These are phyloP conservation scores for Entamoeba dispar DNA, from an alignment of 208 protist species.

Conservation along the genomic window DNA sequence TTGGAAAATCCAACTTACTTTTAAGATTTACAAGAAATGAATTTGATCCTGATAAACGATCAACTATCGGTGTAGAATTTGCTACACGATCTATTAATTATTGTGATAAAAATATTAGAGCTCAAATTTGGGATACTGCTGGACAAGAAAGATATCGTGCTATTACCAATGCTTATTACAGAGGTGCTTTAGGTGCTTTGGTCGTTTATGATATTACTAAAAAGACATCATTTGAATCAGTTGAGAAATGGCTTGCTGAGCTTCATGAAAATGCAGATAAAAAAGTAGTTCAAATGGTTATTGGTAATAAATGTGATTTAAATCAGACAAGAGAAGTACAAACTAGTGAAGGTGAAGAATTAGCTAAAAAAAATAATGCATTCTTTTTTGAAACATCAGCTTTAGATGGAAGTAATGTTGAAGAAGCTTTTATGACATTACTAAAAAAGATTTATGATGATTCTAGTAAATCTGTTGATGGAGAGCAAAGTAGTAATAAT, in stretches of 20 bases:
- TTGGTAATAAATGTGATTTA: background rate
- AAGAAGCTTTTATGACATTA: background rate
- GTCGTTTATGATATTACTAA: conserved; percentile 10
- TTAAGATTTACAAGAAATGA: background rate
- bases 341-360: background rate
- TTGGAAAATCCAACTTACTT: background rate
- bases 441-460: background rate
- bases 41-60: background rate
- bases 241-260: background rate
- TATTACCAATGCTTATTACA: background rate
- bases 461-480: background rate
- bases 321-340: background rate
- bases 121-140: conserved; percentile 1
- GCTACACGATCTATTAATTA: background rate
- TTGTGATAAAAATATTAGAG: background rate
- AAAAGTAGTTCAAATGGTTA: background rate
- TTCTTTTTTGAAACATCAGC: background rate
- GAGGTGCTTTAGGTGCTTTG: conserved; percentile 3
- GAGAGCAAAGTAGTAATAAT: background rate
- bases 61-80: background rate
- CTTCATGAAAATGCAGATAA: background rate
- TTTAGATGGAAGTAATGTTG: background rate
- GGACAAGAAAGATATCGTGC: background rate
- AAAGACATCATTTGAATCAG: background rate
- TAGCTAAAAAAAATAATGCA: background rate